A percentile compares a stretch with the other conserved stretches of the same genome.
Conservation (phyloP, 192 early-diverging fungal species). For the Lunasporangiospora selenospora region DNA sequence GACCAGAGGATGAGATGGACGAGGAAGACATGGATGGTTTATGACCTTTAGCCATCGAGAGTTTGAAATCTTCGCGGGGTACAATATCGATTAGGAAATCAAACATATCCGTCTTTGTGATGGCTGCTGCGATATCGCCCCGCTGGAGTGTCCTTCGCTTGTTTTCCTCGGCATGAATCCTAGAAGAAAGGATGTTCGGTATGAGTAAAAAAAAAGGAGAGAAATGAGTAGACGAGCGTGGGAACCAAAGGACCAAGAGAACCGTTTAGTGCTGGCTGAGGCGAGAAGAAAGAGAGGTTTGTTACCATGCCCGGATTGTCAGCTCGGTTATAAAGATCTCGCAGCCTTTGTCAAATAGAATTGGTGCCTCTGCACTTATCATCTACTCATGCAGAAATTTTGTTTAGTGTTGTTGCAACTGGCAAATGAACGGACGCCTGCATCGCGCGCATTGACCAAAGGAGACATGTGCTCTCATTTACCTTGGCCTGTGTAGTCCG, state of each 20-base stretch:
- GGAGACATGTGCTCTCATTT: too few species aligned
- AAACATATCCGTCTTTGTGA: conserved; percentile 92
- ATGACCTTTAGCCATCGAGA: conserved; percentile 20
- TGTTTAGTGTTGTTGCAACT: too few species aligned
- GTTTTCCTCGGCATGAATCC: conserved; percentile 95
- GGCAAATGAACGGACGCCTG: neutral
- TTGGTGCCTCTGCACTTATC: conserved; percentile 74
- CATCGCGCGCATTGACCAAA: too few species aligned
- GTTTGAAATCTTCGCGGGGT: conserved; percentile 78
- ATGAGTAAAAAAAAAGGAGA: neutral
- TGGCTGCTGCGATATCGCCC: conserved; percentile 87
- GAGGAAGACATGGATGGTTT: too few species aligned
- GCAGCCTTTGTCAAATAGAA: conserved; percentile 95
- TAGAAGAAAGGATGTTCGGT: conserved; percentile 7
- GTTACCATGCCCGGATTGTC: conserved; percentile 78
- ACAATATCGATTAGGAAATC: conserved; percentile 99
- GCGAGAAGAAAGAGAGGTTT: neutral
- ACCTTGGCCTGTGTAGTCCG: too few species aligned
- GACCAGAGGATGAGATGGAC: too few species aligned
- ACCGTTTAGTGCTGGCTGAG: too few species aligned
- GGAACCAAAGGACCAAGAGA: neutral
- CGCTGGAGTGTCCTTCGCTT: conserved; percentile 95
- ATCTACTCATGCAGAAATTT: conserved; percentile 30
- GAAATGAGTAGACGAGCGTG: neutral
- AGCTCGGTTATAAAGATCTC: conserved; percentile 96